phyloP scores from a whole-genome alignment of 805 yeast genomes.

The Suhomyces kilbournensis region DNA sequence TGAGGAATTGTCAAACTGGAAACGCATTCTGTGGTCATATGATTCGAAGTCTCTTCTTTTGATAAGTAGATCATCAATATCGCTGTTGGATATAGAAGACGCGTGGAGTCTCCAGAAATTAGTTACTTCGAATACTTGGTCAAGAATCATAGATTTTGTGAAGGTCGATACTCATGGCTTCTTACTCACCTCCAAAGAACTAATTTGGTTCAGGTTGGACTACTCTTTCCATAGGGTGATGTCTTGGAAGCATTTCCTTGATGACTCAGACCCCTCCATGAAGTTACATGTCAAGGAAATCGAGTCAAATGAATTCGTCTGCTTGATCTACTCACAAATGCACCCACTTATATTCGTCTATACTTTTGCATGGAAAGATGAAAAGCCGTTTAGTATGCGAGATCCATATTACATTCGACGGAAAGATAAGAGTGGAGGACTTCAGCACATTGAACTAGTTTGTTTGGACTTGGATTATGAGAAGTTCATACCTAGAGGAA shows the following conservation, averaged over 20 bases:
- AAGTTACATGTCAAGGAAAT: constrained; percentile 28
- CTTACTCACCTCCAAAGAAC: constrained; percentile 63
- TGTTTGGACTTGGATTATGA: constrained; percentile 1
- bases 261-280: constrained; percentile 45
- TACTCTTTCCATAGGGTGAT: constrained; percentile 45
- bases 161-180: constrained; percentile 36
- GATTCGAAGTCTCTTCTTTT: constrained; percentile 22
- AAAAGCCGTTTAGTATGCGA: constrained; percentile 33
- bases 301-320: constrained; percentile 16
- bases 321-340: constrained; percentile 28
- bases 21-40: constrained; percentile 46
- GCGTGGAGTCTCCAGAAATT: constrained; percentile 27
- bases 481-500: background rate
- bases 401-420: constrained; percentile 33
- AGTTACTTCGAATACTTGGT: constrained; percentile 53
- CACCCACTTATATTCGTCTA: constrained; percentile 30
- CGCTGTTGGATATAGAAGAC: constrained; percentile 21
- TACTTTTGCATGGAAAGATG: constrained; percentile 32
- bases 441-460: constrained; percentile 15
- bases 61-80: constrained; percentile 45
- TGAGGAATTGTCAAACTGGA: constrained; percentile 56
- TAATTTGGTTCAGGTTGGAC: constrained; percentile 48
- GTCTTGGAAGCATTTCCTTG: constrained; percentile 72
- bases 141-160: constrained; percentile 46
- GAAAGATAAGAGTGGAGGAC: constrained; percentile 4